Conservation (phyloP, 2,329 filamentous ascomycete species). For the Fusarium floridanum region DNA sequence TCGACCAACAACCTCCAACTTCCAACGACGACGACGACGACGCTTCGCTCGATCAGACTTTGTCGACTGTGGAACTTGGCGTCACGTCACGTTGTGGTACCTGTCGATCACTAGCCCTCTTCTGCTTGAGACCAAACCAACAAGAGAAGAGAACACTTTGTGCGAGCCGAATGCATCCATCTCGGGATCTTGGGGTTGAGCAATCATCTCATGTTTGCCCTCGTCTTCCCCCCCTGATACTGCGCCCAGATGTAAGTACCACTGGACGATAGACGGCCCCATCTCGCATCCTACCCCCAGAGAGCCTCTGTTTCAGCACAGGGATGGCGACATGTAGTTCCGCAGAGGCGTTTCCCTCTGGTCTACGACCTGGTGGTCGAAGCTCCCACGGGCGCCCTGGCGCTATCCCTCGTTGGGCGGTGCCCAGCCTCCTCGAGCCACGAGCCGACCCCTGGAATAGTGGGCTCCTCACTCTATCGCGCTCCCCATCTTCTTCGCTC, state of each 20-base stretch:
- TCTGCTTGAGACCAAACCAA: background rate
- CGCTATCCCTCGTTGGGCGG: constrained; percentile 39
- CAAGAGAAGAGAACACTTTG: constrained; percentile 21
- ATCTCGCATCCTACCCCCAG: constrained; percentile 36
- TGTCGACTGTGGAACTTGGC: constrained; percentile 27
- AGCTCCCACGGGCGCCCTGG: constrained; percentile 16
- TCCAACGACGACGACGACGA: background rate
- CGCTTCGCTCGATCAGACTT: background rate
- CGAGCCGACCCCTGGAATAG: constrained; percentile 35
- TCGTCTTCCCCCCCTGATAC: constrained; percentile 16
- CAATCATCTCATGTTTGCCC: constrained; percentile 33
- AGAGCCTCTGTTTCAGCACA: constrained; percentile 47
- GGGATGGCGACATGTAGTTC: constrained; percentile 34
- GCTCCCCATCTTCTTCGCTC: background rate
- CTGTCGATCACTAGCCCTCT: constrained; percentile 12
- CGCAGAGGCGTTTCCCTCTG: constrained; percentile 21
- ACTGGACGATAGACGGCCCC: constrained; percentile 21
- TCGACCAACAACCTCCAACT: constrained; percentile 1
- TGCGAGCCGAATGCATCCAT: constrained; percentile 14
- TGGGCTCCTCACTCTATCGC: constrained; percentile 19
- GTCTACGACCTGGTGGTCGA: constrained; percentile 21
- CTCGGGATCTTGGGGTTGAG: constrained; percentile 7
- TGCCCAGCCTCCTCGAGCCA: constrained; percentile 37
- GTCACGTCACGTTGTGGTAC: constrained; percentile 18
- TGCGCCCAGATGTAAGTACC: constrained; percentile 33